phyloP scores from a whole-genome alignment of 495 filamentous ascomycete species.

The Ramalina peruviana region DNA sequence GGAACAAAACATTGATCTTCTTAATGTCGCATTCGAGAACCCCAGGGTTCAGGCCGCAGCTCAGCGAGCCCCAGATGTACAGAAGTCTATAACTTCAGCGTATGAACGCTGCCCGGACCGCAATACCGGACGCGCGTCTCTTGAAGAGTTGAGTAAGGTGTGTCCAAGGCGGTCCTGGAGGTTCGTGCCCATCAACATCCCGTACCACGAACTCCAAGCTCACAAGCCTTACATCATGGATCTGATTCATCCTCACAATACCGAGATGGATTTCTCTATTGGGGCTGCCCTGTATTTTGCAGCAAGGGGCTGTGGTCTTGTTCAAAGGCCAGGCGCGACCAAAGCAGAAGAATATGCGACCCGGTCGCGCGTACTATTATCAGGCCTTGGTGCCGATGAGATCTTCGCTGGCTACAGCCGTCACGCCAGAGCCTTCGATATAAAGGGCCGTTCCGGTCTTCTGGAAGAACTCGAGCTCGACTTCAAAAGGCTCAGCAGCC shows the following conservation, averaged over 20 bases:
- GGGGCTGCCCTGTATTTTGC: conserved; percentile 87
- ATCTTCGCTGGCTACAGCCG: conserved; percentile 88
- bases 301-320: conserved; percentile 55
- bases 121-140: conserved; percentile 64
- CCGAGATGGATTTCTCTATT: conserved; percentile 99
- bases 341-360: conserved; percentile 40
- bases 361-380: conserved; percentile 69
- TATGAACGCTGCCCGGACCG: conserved; percentile 87
- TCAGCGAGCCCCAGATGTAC: conserved; percentile 13
- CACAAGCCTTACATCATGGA: conserved; percentile 56
- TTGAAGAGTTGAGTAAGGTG: conserved; percentile 51
- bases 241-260: conserved; percentile 85
- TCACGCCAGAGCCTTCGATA: conserved; percentile 62
- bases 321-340: conserved; percentile 11
- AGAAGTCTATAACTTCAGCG: conserved; percentile 19
- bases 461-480: conserved; percentile 78
- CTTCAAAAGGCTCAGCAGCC: conserved; percentile 70
- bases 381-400: conserved; percentile 90
- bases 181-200: conserved; percentile 72
- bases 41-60: conserved; percentile 50
- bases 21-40: conserved; percentile 97
- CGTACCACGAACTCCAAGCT: conserved; percentile 56
- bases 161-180: conserved; percentile 67
- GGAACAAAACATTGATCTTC: conserved; percentile 61
- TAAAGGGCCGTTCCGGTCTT: conserved; percentile 52